Conservation (phyloP, 164 flowering plant species). For the Berberis vulgaris region DNA sequence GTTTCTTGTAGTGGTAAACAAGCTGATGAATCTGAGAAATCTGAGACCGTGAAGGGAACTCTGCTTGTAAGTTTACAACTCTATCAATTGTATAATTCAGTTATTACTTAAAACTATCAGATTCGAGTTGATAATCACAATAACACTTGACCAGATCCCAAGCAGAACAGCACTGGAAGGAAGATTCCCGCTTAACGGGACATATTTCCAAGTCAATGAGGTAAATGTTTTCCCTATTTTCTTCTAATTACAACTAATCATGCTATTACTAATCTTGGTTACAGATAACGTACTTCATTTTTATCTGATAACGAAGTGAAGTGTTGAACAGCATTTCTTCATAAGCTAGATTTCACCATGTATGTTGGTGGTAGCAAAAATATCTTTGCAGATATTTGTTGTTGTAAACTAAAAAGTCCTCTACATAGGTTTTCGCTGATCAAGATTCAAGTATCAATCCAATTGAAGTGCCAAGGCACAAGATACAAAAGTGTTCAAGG, state of each 20-base stretch:
- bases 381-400: not conserved
- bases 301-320: not conserved
- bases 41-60: conserved; percentile 72
- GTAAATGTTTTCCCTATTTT: conserved; percentile 21
- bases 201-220: conserved; percentile 99
- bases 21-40: conserved; percentile 31
- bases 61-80: conserved; percentile 41
- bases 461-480: conserved; percentile 65
- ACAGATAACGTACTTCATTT: not conserved
- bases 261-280: no score
- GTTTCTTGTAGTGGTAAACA: conserved; percentile 61
- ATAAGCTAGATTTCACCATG: no score
- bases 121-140: no score
- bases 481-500: conserved; percentile 73
- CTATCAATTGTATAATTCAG: no score
- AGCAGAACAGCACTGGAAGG: conserved; percentile 90
- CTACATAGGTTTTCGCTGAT: conserved; percentile 82
- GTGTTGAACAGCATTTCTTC: no score
- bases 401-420: no score
- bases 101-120: not conserved
- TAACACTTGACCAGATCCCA: conserved; percentile 52
- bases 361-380: not conserved
- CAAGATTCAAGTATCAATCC: conserved; percentile 86
- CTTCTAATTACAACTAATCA: not conserved
- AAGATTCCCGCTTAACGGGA: conserved; percentile 95